Evolutionary conservation across 768 basidiomycete genomes (phyloP).

Genomic region (Coprinopsis cinerea): DNA sequence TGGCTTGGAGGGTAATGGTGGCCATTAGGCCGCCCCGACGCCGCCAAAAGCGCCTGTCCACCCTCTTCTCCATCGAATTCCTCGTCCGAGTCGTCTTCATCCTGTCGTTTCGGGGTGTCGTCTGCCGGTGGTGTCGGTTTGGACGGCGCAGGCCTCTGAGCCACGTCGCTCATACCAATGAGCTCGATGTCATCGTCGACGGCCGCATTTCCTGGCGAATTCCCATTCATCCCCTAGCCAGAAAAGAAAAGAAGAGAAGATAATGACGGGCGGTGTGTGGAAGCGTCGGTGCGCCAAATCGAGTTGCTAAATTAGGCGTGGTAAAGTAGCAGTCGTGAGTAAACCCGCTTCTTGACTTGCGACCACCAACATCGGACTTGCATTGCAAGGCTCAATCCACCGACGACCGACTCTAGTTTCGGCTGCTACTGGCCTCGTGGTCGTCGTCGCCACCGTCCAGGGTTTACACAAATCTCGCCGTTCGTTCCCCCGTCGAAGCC

Average conservation of each 20-base stretch:
- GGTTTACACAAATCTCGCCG: background rate
- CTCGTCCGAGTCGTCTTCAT: conserved; percentile 30
- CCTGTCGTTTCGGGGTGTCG: conserved; percentile 17
- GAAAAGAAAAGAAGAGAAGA: background rate
- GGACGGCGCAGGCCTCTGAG: conserved; percentile 1
- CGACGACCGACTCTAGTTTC: background rate
- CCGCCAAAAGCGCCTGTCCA: conserved; percentile 32
- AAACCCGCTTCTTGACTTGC: conserved; percentile 6
- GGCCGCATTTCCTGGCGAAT: conserved; percentile 25
- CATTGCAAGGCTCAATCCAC: too few relatives aligned
- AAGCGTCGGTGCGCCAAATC: background rate
- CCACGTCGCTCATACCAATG: conserved; percentile 24
- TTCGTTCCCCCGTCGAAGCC: too few relatives aligned
- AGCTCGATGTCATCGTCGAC: conserved; percentile 29
- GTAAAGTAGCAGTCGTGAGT: conserved; percentile 3
- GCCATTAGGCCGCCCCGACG: conserved; percentile 12
- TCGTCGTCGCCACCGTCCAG: conserved; percentile 6
- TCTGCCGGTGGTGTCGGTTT: conserved; percentile 9
- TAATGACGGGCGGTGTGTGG: background rate
- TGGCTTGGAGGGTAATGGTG: conserved; percentile 14
- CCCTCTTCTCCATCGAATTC: conserved; percentile 31
- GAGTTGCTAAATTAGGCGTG: conserved; percentile 10
- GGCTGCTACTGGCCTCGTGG: conserved; percentile 4
- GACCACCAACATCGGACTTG: conserved; percentile 10
- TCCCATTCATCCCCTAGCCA: conserved; percentile 25